phyloP scores from a whole-genome alignment of 179 eudicot genomes.

The Gypsophila paniculata region DNA sequence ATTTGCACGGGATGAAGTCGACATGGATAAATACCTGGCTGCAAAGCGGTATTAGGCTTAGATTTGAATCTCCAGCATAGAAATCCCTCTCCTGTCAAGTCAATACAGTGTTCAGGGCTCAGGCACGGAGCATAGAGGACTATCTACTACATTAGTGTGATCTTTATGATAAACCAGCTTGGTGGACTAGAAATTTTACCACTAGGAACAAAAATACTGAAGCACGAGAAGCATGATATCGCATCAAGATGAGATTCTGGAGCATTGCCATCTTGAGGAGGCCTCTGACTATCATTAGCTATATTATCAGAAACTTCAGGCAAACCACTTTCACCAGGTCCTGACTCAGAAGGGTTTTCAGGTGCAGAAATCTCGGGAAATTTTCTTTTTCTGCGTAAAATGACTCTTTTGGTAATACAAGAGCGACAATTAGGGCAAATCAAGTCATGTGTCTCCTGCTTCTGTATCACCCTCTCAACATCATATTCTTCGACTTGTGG shows the following conservation, averaged over 20 bases:
- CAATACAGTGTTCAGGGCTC: constrained; percentile 8
- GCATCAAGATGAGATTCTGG: constrained; percentile 34
- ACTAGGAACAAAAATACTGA: constrained; percentile 62
- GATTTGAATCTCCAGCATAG: constrained; percentile 43
- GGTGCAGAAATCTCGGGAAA: constrained; percentile 23
- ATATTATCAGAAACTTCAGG: constrained; percentile 8
- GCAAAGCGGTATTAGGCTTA: constrained; percentile 25
- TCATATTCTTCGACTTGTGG: constrained; percentile 40
- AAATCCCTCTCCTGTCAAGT: constrained; percentile 54
- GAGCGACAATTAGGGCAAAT: constrained; percentile 78
- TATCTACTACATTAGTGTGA: neutral
- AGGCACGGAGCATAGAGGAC: neutral
- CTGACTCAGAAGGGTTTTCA: constrained; percentile 26
- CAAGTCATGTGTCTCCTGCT: constrained; percentile 74
- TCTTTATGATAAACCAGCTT: neutral
- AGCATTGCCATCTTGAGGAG: constrained; percentile 15
- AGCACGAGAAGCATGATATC: constrained; percentile 76
- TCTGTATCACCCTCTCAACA: constrained; percentile 58
- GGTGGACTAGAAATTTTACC: constrained; percentile 34
- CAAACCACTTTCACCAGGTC: constrained; percentile 18
- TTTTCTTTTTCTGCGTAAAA: constrained; percentile 47
- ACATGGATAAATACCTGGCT: constrained; percentile 25
- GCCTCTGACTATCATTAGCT: constrained; percentile 17
- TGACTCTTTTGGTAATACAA: constrained; percentile 76
- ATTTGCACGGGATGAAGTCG: neutral